phyloP scores from a whole-genome alignment of 2,329 filamentous ascomycete species.

The Septoria linicola region DNA sequence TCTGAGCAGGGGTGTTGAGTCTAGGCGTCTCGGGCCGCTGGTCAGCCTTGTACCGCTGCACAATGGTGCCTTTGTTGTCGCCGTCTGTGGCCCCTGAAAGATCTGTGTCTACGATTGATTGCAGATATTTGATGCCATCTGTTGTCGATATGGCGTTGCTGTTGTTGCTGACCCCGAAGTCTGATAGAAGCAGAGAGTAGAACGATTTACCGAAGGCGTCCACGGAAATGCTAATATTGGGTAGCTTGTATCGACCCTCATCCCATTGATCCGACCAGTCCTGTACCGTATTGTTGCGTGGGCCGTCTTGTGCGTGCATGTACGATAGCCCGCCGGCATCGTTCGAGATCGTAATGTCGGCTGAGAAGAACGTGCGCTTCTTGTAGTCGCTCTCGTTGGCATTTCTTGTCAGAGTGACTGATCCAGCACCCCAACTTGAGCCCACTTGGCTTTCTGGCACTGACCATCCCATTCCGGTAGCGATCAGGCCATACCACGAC shows the following conservation, averaged over 20 bases:
- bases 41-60: too few species aligned
- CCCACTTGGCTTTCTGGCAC: background rate
- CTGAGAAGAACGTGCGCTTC: slow-evolving; percentile 1
- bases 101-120: slow-evolving; percentile 7
- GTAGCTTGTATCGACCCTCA: background rate
- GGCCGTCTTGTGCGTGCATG: slow-evolving; percentile 1
- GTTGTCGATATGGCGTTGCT: slow-evolving; percentile 3
- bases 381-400: slow-evolving; percentile 2
- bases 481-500: slow-evolving; percentile 6
- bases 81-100: background rate
- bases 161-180: slow-evolving; percentile 9
- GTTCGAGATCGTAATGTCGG: slow-evolving; percentile 1
- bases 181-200: slow-evolving; percentile 10
- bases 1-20: background rate
- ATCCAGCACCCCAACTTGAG: slow-evolving; percentile 2
- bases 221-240: slow-evolving; percentile 13
- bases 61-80: too few species aligned
- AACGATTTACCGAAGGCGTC: slow-evolving; percentile 17
- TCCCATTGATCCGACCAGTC: slow-evolving; percentile 10
- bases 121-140: slow-evolving; percentile 8
- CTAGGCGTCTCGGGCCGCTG: too few species aligned
- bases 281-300: slow-evolving; percentile 1
- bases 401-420: slow-evolving; percentile 4
- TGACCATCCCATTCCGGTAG: slow-evolving; percentile 9
- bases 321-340: slow-evolving; percentile 9